phyloP scores from a whole-genome alignment of 2,329 filamentous ascomycete species.

The Dactylonectria macrodidyma region DNA sequence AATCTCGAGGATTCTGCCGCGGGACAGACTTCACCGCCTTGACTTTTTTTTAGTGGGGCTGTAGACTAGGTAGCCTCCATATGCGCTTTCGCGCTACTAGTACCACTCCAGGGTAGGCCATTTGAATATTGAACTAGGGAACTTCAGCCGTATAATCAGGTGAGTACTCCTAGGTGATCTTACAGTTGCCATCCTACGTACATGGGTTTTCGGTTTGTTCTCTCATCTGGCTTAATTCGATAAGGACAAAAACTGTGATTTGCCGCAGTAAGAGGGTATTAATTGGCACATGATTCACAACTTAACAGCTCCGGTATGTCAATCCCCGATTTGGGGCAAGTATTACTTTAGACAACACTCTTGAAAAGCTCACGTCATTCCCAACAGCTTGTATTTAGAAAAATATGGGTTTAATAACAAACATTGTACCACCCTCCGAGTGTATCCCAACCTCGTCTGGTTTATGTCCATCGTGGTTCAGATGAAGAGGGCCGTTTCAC shows the following conservation, averaged over 20 bases:
- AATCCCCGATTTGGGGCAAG: too few relatives aligned
- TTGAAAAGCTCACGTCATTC: background rate
- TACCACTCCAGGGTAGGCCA: background rate
- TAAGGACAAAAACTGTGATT: too few relatives aligned
- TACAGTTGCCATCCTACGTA: too few relatives aligned
- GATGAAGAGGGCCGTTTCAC: slow-evolving; percentile 7
- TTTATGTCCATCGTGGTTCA: slow-evolving; percentile 18
- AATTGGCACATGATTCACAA: too few relatives aligned
- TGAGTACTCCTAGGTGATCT: too few relatives aligned
- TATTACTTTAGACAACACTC: too few relatives aligned
- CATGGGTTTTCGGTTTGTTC: too few relatives aligned
- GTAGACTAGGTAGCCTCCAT: slow-evolving; percentile 4
- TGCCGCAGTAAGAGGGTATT: too few relatives aligned
- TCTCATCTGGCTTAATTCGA: too few relatives aligned
- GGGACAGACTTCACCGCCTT: slow-evolving; percentile 45
- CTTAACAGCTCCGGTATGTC: too few relatives aligned
- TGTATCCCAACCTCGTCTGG: background rate
- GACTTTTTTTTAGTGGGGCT: slow-evolving; percentile 47
- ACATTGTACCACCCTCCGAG: background rate
- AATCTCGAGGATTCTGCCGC: slow-evolving; percentile 51
- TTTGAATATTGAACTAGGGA: too few relatives aligned
- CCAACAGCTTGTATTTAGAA: slow-evolving; percentile 44
- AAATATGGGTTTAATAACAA: slow-evolving; percentile 22
- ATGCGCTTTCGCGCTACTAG: background rate
- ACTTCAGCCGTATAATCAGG: too few relatives aligned